Base-by-base conservation (phyloP, 441 rosid genomes). In the Croton laevigatus region DNA sequence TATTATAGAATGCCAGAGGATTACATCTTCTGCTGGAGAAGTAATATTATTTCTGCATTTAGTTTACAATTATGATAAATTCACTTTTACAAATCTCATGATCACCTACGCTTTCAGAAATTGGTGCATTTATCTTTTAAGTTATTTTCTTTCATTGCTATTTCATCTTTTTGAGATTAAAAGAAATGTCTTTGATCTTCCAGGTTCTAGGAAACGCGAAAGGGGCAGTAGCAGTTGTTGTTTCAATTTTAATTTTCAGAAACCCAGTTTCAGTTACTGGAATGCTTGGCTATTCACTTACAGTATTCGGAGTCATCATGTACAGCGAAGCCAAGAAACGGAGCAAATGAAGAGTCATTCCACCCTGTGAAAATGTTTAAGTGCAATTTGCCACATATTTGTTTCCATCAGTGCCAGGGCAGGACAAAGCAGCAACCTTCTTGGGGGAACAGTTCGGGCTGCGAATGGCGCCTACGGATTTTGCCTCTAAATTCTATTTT, bases 141-240 rank as follows among this genome's bases (percentile, higher is more conserved):
- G 14, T 32, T 10, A 38, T 38, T 38, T 8, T 64, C 5, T 5
- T 17, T n/a, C n/a, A 1, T 8, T 48, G 3, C n/a, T 45, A 44
- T 19, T 19, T 20, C 54, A 2, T 5, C 55, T 32, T 59, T 61
- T 8, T 37, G 16, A 19, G 14, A 37, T 62, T 27, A 52, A 59
- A 59, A 40, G 44, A 40, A 40, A 8, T n/a, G 42, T 34, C 52
- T 8, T 27, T 49, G n/a, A 34, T 75, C 22, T 72, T 68, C 52
- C 78, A 84, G 86, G 86, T 84, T 49, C 73, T 82, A 20, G 86
- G 86, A 22, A 84, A 79, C 51, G 88, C 88, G 23, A 84, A 84
- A 71, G 86, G 86, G 8, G 88, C 88, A 0, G 88, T 84, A 40
- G 84, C 84, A 0, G 88, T 84, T 70, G 84, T 82, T n/a, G 78